Evolutionary conservation across 495 filamentous ascomycete species (phyloP), one percentile per base, ranked within the genome.

Genomic region (Trichocladium antarcticum): DNA sequence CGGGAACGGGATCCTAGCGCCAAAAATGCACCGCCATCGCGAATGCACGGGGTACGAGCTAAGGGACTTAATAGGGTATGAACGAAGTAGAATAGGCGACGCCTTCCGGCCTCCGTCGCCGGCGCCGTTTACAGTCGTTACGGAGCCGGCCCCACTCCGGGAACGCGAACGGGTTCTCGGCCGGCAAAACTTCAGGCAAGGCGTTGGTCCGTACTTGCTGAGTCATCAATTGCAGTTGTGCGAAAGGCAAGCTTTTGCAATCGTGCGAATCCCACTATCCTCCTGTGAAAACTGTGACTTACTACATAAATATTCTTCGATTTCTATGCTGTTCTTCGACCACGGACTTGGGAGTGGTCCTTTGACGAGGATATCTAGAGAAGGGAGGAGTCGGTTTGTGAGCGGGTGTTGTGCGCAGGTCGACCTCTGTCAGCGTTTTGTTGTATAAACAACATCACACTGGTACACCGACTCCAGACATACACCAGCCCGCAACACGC

Each of bases 121-220:
- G 38, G 37, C 20, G 21, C 41, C 41, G 41, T 43, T 43, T 36
- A 11, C 9, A 36, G 43, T 45, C 34, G 43, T 45, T 45, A 37
- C 43, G 32, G 43, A 37, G 43, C 12, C 43, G 43, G 43, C 43
- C 32, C 32, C 32, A 17, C 20, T 37, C 34, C 43, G 20, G 34
- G 43, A 45, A 45, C 43, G 32, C 43, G 43, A 45, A 45, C 34
- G 43, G 43, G 43, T 37, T 37, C 32, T 27, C 21, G 43, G 11
- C 21, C 43, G 42, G 16, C 31, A 45, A 45, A 35, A 35, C 42
- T 21, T 45, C 42, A 29, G 29, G 42, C 7, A 14, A 45, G 5
- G 19, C 10, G 29, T 1, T 35, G 29, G 17, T 0, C 19, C 42
- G 42, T n/a, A 16, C 19, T 24, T 34, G 42, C 42, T 45, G 42